Evolutionary conservation across 2,329 filamentous ascomycete species (phyloP), one percentile per base, ranked within the genome.

Genomic region (Sclerotinia glacialis): DNA sequence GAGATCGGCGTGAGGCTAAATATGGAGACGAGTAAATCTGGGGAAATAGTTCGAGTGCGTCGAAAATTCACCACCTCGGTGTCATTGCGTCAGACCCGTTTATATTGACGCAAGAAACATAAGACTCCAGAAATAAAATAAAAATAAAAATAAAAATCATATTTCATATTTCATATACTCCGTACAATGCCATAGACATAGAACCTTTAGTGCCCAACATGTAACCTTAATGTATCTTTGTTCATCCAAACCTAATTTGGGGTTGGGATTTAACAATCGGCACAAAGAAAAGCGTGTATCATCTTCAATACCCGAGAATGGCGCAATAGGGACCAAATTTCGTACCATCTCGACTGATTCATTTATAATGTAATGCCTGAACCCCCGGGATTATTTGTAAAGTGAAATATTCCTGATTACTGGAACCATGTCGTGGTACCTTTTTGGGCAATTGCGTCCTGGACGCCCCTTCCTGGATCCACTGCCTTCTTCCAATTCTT

Each of bases 1-100:
- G 73, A 9, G 69, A 72, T 54, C 67, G 65, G 64, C 70, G 63
- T 18, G 65, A 67, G 55, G 46, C n/a, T 40, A 54, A 64, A n/a
- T 16, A 50, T 56, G 28, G 37, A 62, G 28, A 40, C 16, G 44
- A 34, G 44, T 53, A 26, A 52, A 47, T 37, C 28, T 23, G 49
- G 46, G 47, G 40, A 6, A 31, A 44, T 37, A 18, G 60, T 9
- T 12, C 44, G n/a, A 37, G 2, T n/a, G 44, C 44, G 18, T 49
- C 44, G 49, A 23, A 16, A 49, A 34, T 60, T 60, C 42, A 49
- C 28, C 44, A 44, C 28, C 31, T 60, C 28, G 42, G 56, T 34
- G 26, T 37, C 42, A 23, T 60, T 46, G 56, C 44, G 21, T 37
- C 14, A 49, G 28, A 37, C 21, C 21, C 12, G 9, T 49, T 49